Evolutionary conservation across 192 early-diverging fungal species (phyloP), one percentile per base, ranked within the genome.

Genomic region (Geosiphon pyriformis): DNA sequence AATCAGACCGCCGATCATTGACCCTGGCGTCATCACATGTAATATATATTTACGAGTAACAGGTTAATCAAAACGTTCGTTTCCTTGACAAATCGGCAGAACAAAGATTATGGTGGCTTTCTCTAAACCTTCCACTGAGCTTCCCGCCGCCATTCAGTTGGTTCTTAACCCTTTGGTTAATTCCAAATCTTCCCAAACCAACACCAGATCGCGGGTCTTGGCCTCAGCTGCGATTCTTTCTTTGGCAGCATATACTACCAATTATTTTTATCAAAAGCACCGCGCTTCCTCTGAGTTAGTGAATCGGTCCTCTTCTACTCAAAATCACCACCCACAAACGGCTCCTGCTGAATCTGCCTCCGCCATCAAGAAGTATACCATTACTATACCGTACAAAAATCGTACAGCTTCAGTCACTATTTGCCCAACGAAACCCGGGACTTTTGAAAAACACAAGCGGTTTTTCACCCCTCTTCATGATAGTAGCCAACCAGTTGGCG

Each of bases 401-500:
- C 65, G 65, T 12, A 46, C 29, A 6, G 26, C 65, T 18, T 47
- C 34, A 37, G 65, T 67, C 12, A 67, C 53, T 22, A 12, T 56
- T 46, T 50, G 51, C 47, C 67, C 61, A 25, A 81, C 72, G 22
- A 59, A 69, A 12, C 49, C 57, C 17, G 76, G 66, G 51, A 76
- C 72, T 23, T 70, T 81, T 66, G 74, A 61, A 18, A 70, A 70
- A 59, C 72, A 81, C 59, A 77, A 77, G 57, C 76, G 74, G 25
- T 61, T 70, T 59, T 81, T 81, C 52, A 67, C 74, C 10, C 62
- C 72, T 11, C 17, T 70, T 8, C 67, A 50, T 17, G 70, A 55
- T 37, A 68, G 65, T 23, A 54, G 53, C 11, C 74, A 75, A 37
- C 81, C 78, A 68, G 84, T 86, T 27, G 85, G 85, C 33, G 85